Percentiles rank a stretch among this genome's conserved stretches.
phyloP scores from a whole-genome alignment of 805 yeast genomes.

The Wickerhamiella cacticola region DNA sequence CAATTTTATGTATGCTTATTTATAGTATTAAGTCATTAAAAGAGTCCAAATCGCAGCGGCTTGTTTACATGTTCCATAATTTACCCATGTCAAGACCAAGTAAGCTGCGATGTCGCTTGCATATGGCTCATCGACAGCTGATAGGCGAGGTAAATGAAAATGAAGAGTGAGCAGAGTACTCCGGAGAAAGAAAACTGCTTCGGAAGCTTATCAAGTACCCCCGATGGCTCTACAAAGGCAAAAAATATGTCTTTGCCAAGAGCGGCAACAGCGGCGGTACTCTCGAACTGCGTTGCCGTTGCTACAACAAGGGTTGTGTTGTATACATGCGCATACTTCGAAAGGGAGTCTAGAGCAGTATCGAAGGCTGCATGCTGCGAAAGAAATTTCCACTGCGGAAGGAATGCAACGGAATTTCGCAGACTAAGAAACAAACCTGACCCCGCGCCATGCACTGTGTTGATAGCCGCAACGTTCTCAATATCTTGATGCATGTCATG shows the following conservation, averaged over 20 bases:
- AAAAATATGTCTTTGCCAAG: constrained; percentile 7
- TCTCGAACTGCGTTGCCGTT: neutral
- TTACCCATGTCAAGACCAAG: constrained; percentile 7
- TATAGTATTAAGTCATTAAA: neutral
- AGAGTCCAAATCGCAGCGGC: neutral
- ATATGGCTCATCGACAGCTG: constrained; percentile 1
- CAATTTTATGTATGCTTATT: neutral
- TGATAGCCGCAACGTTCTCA: neutral
- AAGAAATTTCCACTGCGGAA: neutral
- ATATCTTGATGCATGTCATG: too few relatives aligned
- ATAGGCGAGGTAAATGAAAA: constrained; percentile 3
- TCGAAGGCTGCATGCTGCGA: neutral
- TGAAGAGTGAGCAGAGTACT: neutral
- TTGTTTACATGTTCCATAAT: neutral
- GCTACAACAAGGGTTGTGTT: neutral
- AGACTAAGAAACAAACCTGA: neutral
- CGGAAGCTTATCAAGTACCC: constrained; percentile 5
- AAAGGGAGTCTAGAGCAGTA: neutral
- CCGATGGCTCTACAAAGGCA: neutral
- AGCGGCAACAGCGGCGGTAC: neutral
- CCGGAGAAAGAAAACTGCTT: neutral
- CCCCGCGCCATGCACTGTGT: neutral
- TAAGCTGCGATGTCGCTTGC: constrained; percentile 1
- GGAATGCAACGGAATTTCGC: neutral
- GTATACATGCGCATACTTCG: neutral